Base-by-base conservation (phyloP, 164 flowering plant genomes). In the Chimonanthus praecox region DNA sequence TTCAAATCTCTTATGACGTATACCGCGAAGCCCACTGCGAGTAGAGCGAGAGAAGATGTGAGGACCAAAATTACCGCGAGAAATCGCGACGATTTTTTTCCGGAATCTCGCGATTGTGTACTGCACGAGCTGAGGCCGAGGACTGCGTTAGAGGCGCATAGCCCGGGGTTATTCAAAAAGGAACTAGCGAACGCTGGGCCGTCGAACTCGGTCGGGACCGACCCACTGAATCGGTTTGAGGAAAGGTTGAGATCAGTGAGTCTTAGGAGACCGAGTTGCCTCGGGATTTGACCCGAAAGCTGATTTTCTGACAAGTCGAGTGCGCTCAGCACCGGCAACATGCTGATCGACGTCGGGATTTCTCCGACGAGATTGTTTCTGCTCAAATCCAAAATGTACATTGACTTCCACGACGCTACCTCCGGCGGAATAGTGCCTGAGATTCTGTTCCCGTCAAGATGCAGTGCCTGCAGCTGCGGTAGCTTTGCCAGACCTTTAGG, bases 261-360 rank as follows among this genome's bases (percentile, higher is more conserved):
- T 72, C 46, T 84, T 75, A 88, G 48, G 0, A 72, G 15, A 13
- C 87, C 86, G 11, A 94, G 49, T 50, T 84, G 75, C 20, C 79
- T 64, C 15, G 97, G 97, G 65, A 94, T 88, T 72, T 80, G 69
- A 49, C 98, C 98, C 1, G 88, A 87, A 0, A 94, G 77, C 13
- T 80, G 81, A 74, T 94, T 94, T 3, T 75, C 61, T 0, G 97
- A 91, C 16, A 94, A 71, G 71, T 94, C 97, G 1, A 94, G 78
- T 4, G 54, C 69, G 67, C 67, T 71, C 9, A 94, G 88, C 49
- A 69, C 49, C 15, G 84, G 87, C 16, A 92, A 72, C 7, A 74
- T 72, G 4, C 87, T 86, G 3, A 94, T 13, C 0, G 61, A 75
- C 0, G 67, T 47, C 0, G 97, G 97, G 64, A 94, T 90, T 9